These are phyloP conservation scores for Fagopyrum esculentum DNA, from an alignment of 148 eudicot species.

Conservation along the genomic window DNA sequence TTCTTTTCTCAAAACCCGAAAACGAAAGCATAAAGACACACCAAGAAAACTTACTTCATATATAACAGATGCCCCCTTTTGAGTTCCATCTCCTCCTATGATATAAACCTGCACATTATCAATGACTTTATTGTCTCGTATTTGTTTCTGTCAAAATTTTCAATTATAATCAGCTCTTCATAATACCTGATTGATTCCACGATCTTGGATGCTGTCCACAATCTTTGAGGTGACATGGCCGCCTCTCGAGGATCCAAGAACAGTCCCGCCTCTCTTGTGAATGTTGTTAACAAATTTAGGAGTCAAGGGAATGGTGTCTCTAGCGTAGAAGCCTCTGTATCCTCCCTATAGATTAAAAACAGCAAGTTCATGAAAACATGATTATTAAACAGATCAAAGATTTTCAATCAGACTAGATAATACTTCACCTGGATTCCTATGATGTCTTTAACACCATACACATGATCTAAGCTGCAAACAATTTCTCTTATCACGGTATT, in stretches of 20 bases:
- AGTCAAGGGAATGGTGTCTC: conserved; percentile 59
- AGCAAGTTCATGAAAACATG: background rate
- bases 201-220: conserved; percentile 90
- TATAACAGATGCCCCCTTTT: conserved; percentile 74
- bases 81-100: conserved; percentile 97
- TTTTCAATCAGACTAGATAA: background rate
- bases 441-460: conserved; percentile 73
- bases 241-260: conserved; percentile 82
- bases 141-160: background rate
- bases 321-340: conserved; percentile 77
- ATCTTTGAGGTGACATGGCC: conserved; percentile 73
- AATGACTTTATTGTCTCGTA: background rate
- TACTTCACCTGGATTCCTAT: conserved; percentile 62
- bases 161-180: background rate
- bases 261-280: conserved; percentile 88
- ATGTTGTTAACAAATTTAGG: conserved; percentile 73
- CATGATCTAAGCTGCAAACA: conserved; percentile 60
- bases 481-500: conserved; percentile 88
- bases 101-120: conserved; percentile 54
- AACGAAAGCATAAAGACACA: background rate
- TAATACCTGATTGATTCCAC: conserved; percentile 79
- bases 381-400: background rate
- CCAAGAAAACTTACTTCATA: conserved; percentile 45
- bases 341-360: conserved; percentile 50
- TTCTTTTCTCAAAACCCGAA: background rate